Conservation (phyloP, 2,329 filamentous ascomycete genomes). For the Aspergillus floridensis region DNA sequence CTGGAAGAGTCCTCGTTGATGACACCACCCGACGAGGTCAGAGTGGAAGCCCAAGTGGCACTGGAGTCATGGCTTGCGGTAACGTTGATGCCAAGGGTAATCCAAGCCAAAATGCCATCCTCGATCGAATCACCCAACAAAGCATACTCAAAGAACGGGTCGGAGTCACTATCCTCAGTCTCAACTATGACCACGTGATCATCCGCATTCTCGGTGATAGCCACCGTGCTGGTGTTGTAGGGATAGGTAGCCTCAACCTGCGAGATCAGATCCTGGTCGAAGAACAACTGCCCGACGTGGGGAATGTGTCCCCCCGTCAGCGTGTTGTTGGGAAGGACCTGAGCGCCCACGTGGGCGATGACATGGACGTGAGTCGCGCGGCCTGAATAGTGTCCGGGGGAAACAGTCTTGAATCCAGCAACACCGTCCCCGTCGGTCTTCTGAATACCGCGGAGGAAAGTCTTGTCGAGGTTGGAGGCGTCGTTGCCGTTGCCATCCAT, state of each 20-base stretch:
- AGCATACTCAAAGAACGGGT: conserved; percentile 18
- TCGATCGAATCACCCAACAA: conserved; percentile 14
- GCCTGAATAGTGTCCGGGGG: conserved; percentile 47
- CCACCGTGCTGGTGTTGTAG: conserved; percentile 22
- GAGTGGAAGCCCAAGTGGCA: background rate
- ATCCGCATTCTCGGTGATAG: conserved; percentile 15
- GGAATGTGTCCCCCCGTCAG: conserved; percentile 51
- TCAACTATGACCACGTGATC: conserved; percentile 18
- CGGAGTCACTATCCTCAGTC: conserved; percentile 15
- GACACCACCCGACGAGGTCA: background rate
- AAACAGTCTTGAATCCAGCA: conserved; percentile 41
- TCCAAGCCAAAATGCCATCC: conserved; percentile 17
- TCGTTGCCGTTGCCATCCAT: conserved; percentile 29
- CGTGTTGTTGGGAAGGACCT: conserved; percentile 29
- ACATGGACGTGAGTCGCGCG: conserved; percentile 34
- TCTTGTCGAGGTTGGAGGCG: conserved; percentile 31
- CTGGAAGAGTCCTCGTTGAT: background rate
- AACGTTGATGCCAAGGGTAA: conserved; percentile 17
- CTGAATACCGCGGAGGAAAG: conserved; percentile 45
- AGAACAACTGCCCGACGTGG: conserved; percentile 64
- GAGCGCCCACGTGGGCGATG: conserved; percentile 29
- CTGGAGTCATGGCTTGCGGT: conserved; percentile 11
- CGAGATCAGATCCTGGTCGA: conserved; percentile 56
- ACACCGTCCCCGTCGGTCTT: conserved; percentile 44
- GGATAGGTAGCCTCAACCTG: conserved; percentile 49